Evolutionary conservation across 2,329 filamentous ascomycete species (phyloP), one percentile per base, ranked within the genome.

Genomic region (Aspergillus niger): DNA sequence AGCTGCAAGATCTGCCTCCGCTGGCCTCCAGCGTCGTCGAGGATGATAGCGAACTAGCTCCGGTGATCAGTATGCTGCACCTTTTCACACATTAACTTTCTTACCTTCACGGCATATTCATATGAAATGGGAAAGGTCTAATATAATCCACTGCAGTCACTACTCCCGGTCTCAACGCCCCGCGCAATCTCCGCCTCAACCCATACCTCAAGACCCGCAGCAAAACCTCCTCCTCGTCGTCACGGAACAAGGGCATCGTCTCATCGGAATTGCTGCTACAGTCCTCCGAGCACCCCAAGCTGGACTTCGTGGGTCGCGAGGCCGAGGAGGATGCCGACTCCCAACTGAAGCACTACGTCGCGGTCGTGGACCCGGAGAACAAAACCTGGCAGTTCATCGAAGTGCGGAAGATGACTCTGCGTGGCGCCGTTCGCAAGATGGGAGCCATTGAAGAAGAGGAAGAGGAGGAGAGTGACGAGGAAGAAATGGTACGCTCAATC

Each of bases 321-420:
- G 76, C 76, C 28, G 79, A 81, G 60, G 81, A 84, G 57, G 76
- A 79, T 43, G 77, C 81, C 53, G 81, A 86, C 59, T 80, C 79
- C 30, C 75, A 82, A 61, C 72, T 85, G 59, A 83, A 83, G 65
- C 85, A 89, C 74, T 89, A 88, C 65, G 72, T 88, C 61, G 86
- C 83, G 55, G 77, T 89, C 47, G 86, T 82, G 66, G 85, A 89
- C 63, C 83, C 84, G 0, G 73, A 77, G 26, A 80, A 79, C 4
- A 79, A 80, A 58, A 80, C 79, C 47, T 77, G 87, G 63, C 79
- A 86, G 63, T 72, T 89, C 49, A 76, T 84, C 8, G 73, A 84
- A 72, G 81, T 81, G 22, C 83, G 82, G 59, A 81, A 83, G 68
- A 72, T 87, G 55, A 83, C 80, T 4, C 75, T 88, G n/a, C 80